Evolutionary conservation across 495 filamentous ascomycete species (phyloP), one percentile per base, ranked within the genome.

Genomic region (Aspergillus nanangensis): DNA sequence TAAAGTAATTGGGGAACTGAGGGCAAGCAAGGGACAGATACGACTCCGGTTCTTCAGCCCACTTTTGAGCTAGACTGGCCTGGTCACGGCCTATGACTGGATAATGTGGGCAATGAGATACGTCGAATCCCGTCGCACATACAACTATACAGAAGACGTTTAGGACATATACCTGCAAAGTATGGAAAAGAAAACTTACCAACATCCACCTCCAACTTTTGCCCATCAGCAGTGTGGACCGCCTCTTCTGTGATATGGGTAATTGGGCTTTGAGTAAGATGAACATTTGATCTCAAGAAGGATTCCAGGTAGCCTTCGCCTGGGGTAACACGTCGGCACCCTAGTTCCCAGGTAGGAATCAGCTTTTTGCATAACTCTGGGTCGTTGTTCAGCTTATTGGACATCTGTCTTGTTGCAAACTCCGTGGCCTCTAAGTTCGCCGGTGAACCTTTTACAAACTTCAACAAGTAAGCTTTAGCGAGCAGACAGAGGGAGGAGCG

Each of bases 101-200:
- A 43, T 55, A 75, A 3, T 39, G 48, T 1, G 71, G 67, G n/a
- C 59, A 43, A 43, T 61, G 68, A 4, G 63, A 69, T 2, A 69
- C 62, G 33, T 78, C 68, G 47, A 77, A 80, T 1, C 77, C 77
- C 0, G 72, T 75, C 8, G 72, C 61, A 51, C 72, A 77, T 24
- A 76, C 53, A 8, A 72, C 57, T 41, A n/a, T 66, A n/a, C n/a
- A n/a, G n/a, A n/a, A n/a, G n/a, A n/a, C n/a, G n/a, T n/a, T n/a
- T n/a, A n/a, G n/a, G n/a, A n/a, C n/a, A n/a, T n/a, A n/a, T n/a
- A n/a, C n/a, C n/a, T n/a, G n/a, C n/a, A n/a, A n/a, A n/a, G n/a
- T n/a, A n/a, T n/a, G n/a, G n/a, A n/a, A n/a, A n/a, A 5, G 38
- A 4, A 41, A 24, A 50, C 56, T 5, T 45, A 58, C 56, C 38